These are phyloP conservation scores for Metschnikowia koreensis DNA, from an alignment of 805 yeast genomes.

Conservation along the genomic window DNA sequence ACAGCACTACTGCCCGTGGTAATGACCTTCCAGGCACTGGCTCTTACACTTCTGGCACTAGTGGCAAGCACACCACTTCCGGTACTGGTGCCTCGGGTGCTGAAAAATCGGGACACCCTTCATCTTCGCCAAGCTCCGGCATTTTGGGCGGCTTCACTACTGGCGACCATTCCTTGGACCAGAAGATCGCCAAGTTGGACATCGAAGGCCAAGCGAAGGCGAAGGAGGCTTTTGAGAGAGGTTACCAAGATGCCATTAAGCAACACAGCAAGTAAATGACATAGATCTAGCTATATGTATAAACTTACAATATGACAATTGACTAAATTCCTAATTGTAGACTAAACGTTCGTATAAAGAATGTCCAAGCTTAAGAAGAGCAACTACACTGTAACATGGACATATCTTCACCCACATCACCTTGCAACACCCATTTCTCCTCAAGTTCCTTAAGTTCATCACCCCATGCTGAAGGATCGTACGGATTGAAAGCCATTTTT, in stretches of 20 bases:
- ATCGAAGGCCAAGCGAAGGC: conserved; percentile 37
- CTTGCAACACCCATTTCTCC: conserved; percentile 48
- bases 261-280: conserved; percentile 3
- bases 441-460: conserved; percentile 59
- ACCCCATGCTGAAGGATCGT: conserved; percentile 66
- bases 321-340: too few relatives aligned
- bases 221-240: conserved; percentile 39
- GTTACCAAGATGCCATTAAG: conserved; percentile 35
- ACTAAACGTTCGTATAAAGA: too few relatives aligned
- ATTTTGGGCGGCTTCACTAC: conserved; percentile 27
- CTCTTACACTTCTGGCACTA: not conserved
- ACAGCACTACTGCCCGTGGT: not conserved
- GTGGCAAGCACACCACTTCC: not conserved
- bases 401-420: conserved; percentile 49
- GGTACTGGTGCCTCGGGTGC: not conserved
- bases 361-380: conserved; percentile 31
- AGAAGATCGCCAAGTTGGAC: conserved; percentile 34
- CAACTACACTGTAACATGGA: conserved; percentile 78
- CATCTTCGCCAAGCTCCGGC: conserved; percentile 3
- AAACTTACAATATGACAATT: too few relatives aligned
- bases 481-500: conserved; percentile 75
- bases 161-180: conserved; percentile 36
- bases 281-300: too few relatives aligned
- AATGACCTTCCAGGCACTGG: not conserved
- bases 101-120: conserved; percentile 8